Evolutionary conservation across 768 basidiomycete genomes (phyloP).

Genomic region (Pleurotus platypus): DNA sequence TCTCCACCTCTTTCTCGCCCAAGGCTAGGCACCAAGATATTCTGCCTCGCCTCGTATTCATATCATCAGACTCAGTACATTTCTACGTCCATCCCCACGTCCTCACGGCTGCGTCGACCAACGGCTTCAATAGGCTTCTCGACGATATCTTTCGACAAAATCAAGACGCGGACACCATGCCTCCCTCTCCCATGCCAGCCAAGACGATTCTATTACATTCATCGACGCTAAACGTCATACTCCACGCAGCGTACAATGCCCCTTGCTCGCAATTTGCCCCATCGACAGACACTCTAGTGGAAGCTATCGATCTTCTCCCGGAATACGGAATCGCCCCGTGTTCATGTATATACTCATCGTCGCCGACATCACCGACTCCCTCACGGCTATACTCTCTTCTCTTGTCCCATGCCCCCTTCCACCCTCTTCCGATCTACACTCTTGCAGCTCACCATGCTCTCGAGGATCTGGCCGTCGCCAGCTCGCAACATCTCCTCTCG

Average conservation of each 20-base stretch:
- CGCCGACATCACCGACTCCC: background rate
- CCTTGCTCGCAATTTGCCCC: constrained; percentile 52
- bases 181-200: constrained; percentile 21
- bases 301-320: constrained; percentile 36
- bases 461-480: constrained; percentile 31
- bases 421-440: constrained; percentile 37
- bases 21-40: constrained; percentile 8
- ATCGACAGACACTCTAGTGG: constrained; percentile 39
- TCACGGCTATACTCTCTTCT: constrained; percentile 27
- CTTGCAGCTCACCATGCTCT: constrained; percentile 34
- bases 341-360: constrained; percentile 19
- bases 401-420: constrained; percentile 27
- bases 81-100: constrained; percentile 53
- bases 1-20: constrained; percentile 27
- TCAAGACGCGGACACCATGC: background rate
- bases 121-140: constrained; percentile 41
- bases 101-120: constrained; percentile 40
- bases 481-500: constrained; percentile 35
- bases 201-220: constrained; percentile 42
- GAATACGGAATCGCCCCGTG: constrained; percentile 19
- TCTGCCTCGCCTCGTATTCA: constrained; percentile 30
- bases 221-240: constrained; percentile 46
- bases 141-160: background rate
- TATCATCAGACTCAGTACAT: constrained; percentile 57
- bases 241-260: constrained; percentile 51